Evolutionary conservation across 106 monocot genomes (phyloP), one percentile per base, ranked within the genome.

Genomic region (Acorus calamus): DNA sequence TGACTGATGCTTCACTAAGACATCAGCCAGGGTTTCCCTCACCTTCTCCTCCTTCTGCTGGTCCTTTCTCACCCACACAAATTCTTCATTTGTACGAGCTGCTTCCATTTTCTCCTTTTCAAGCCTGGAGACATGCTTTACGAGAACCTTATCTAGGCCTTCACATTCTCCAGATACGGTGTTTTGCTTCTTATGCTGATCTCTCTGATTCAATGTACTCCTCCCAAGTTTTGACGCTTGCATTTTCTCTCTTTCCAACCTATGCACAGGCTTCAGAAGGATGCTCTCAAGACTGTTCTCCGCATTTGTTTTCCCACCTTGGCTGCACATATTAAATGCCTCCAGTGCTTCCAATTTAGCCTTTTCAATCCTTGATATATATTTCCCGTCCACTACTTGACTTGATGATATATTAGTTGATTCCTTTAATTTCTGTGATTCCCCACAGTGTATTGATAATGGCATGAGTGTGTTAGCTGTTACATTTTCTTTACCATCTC

Each of bases 1-100:
- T 2, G 72, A 77, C 52, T 72, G 78, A 67, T 76, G 86, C 64
- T 87, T 92, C 12, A 92, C 78, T 54, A 92, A 68, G 60, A 87
- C 67, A n/a, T 84, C 84, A 66, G 71, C 81, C 56, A 92, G 68
- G 57, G 78, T 69, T 49, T 57, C 77, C 7, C 11, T 49, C 11
- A 6, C 11, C 8, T 63, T 78, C 42, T 78, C 72, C n/a, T 11
- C 6, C 6, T 44, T 11, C 42, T 73, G 57, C 55, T 57, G 50
- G 45, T 76, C 65, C 53, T 41, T 65, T 62, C 46, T 69, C 52
- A 56, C 76, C 28, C 28, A 28, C 28, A 28, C 28, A 28, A 28
- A 28, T 28, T 28, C 28, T 28, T 28, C 28, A 28, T 28, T 28
- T 28, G 28, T 28, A 28, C 0, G 28, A 28, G 49, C 14, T 53